Conservation (phyloP, 345 rosid species). For the Luvunga scandens region DNA sequence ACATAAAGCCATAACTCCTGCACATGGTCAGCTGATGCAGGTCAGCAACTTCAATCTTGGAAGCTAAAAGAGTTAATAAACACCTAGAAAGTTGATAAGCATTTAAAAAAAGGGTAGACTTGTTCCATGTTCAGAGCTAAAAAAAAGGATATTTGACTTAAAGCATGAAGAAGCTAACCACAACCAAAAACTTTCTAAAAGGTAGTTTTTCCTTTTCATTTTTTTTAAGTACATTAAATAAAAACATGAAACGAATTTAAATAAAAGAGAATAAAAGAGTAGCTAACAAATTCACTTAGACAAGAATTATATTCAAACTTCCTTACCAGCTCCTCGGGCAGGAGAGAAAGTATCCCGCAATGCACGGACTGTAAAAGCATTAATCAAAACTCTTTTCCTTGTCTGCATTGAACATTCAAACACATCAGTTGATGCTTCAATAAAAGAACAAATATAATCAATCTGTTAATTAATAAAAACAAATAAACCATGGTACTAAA, state of each 20-base stretch:
- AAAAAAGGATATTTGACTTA: background rate
- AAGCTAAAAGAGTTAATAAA: constrained; percentile 5
- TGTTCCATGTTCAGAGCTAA: background rate
- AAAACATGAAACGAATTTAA: background rate
- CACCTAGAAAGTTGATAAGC: background rate
- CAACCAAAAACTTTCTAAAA: background rate
- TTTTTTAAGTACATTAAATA: background rate
- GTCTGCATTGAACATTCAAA: constrained; percentile 50
- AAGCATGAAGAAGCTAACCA: background rate
- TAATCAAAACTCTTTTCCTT: constrained; percentile 92
- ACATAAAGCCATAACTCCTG: constrained; percentile 95
- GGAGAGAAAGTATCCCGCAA: constrained; percentile 93
- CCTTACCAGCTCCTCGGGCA: constrained; percentile 98
- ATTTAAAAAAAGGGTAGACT: background rate
- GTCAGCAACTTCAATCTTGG: constrained; percentile 3
- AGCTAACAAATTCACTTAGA: background rate
- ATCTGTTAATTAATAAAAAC: background rate
- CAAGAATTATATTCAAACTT: background rate
- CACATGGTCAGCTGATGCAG: constrained; percentile 13
- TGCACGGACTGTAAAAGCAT: constrained; percentile 99
- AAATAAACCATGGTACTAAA: constrained; percentile 4
- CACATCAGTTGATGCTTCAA: constrained; percentile 12
- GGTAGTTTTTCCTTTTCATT: background rate
- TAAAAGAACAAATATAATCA: constrained; percentile 11
- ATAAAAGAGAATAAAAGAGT: background rate